Evolutionary conservation across 2,329 filamentous ascomycete genomes (phyloP), one percentile per base, ranked within the genome.

Genomic region (Pyricularia sp.): DNA sequence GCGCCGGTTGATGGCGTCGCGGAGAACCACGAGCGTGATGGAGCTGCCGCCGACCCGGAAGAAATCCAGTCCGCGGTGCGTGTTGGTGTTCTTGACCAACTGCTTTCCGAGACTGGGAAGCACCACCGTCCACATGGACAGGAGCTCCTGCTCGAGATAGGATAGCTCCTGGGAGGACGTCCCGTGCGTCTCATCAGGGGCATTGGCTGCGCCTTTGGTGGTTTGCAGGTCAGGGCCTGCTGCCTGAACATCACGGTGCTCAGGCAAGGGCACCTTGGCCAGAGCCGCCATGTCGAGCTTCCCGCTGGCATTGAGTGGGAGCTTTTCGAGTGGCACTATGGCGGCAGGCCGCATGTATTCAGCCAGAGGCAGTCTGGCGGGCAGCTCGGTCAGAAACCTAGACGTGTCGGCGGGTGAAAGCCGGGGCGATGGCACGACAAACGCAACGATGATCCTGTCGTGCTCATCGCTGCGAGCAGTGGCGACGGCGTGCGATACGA

Each of bases 281-380:
- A 49, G 40, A 19, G 40, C 19, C 4, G 40, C 16, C 40, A 49
- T 49, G 19, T 49, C 16, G 35, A 22, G 33, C 62, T 64, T 64
- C 22, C 62, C 62, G 12, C 30, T 30, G n/a, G 62, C 16, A 24
- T 64, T 64, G 26, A 64, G 28, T 9, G 62, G 62, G 6, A 64
- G 16, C 12, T 4, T 30, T n/a, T 31, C 12, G 44, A 64, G 16
- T 2, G 28, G 24, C 9, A 64, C 3, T 1, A 35, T 40, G 28
- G 28, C 62, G 28, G 28, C 40, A 4, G 26, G 62, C 26, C 74
- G 71, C 1, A 83, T 70, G 67, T 82, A 62, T 12, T 60, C 65
- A 16, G 68, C 66, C 30, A 69, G 66, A 1, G 66, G 66, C 10
- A 68, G 65, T 13, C 40, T 49, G 2, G 19, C 19, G 19, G 40